Percentiles rank a stretch among this genome's conserved stretches.
Conservation (phyloP, 257 asterid genomes). For the Scutellaria minor region DNA sequence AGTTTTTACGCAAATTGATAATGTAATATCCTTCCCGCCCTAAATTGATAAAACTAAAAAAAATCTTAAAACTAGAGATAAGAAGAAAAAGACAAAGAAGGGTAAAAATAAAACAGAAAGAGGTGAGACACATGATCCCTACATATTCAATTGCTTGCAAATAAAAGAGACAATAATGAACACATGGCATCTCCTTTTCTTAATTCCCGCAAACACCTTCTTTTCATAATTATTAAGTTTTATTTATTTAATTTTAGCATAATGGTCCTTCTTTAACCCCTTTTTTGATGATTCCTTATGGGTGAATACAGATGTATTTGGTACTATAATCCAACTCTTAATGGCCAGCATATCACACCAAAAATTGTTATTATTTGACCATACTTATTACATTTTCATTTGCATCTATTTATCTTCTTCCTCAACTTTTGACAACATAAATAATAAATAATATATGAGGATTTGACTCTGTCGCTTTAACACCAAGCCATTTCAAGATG, state of each 20-base stretch:
- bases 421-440: conserved; percentile 5
- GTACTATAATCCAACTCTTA: conserved; percentile 25
- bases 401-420: background rate
- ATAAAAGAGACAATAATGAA: conserved; percentile 40
- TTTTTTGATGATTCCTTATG: conserved; percentile 31
- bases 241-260: background rate
- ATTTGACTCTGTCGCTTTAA: conserved; percentile 13
- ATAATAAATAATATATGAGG: background rate
- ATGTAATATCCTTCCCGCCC: too few species aligned
- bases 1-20: too few species aligned
- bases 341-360: conserved; percentile 30
- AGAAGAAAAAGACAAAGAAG: background rate
- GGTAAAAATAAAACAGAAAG: background rate
- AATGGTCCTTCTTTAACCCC: conserved; percentile 18
- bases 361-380: conserved; percentile 26
- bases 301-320: conserved; percentile 36
- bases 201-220: conserved; percentile 35
- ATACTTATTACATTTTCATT: conserved; percentile 11
- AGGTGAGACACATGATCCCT: conserved; percentile 44
- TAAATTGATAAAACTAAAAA: too few species aligned
- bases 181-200: conserved; percentile 43
- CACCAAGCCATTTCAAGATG: conserved; percentile 14
- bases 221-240: background rate
- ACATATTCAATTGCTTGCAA: conserved; percentile 36
- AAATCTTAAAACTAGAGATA: too few species aligned